A percentile compares a stretch with the other conserved stretches of the same genome.
Evolutionary conservation across 306 rosid genomes (phyloP).

Genomic region (Heteromeles arbutifolia): DNA sequence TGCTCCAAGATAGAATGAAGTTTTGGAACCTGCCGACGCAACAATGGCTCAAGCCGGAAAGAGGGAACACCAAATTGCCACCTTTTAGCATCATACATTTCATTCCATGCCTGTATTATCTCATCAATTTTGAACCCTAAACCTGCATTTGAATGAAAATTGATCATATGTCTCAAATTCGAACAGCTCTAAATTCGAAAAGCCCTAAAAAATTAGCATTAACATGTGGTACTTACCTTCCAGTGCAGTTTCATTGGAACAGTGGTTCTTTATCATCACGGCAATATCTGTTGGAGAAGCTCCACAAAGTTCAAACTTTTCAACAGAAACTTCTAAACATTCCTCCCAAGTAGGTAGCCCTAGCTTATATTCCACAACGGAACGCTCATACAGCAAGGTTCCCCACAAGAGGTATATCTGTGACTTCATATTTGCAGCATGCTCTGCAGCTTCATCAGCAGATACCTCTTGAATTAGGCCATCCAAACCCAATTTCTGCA

Average conservation of each 20-base stretch:
- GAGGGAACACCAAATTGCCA: slow-evolving; percentile 95
- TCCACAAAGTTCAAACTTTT: slow-evolving; percentile 90
- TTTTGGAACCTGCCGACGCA: slow-evolving; percentile 81
- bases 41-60: slow-evolving; percentile 87
- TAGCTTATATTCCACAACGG: slow-evolving; percentile 74
- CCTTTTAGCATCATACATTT: slow-evolving; percentile 91
- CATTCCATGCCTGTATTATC: slow-evolving; percentile 91
- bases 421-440: slow-evolving; percentile 64
- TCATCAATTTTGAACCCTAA: slow-evolving; percentile 88
- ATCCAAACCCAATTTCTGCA: slow-evolving; percentile 66
- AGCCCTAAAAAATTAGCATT: background rate
- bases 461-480: slow-evolving; percentile 51
- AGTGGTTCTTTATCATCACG: slow-evolving; percentile 93
- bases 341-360: slow-evolving; percentile 94
- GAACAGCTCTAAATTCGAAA: background rate
- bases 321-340: slow-evolving; percentile 82
- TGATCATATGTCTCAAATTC: slow-evolving; percentile 9
- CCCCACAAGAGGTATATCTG: slow-evolving; percentile 90
- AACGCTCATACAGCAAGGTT: slow-evolving; percentile 75
- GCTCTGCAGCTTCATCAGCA: slow-evolving; percentile 66
- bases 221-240: slow-evolving; percentile 48
- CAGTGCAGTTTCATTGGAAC: slow-evolving; percentile 79
- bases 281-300: slow-evolving; percentile 85
- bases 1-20: slow-evolving; percentile 76
- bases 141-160: slow-evolving; percentile 37